Percentiles rank a stretch among this genome's conserved stretches.
These are phyloP conservation scores for Tephrocybe rancida DNA, from an alignment of 768 basidiomycete species.

Conservation along the genomic window DNA sequence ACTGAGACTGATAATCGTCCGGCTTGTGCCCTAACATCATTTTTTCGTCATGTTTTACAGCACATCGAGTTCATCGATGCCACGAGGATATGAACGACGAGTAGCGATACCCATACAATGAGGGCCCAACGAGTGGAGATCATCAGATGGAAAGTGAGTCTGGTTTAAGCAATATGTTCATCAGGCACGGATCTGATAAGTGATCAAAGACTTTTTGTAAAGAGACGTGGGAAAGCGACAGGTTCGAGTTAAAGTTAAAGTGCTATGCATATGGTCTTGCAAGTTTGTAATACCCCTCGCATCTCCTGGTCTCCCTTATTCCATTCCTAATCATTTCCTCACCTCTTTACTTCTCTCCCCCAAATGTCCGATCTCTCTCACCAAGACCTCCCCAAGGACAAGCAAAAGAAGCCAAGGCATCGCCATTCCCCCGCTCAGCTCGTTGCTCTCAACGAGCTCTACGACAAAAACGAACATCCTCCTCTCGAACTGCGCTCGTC, in stretches of 20 bases:
- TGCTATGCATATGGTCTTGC: constrained; percentile 23
- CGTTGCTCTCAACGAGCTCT: constrained; percentile 76
- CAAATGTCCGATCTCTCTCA: constrained; percentile 29
- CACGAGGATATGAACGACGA: not conserved
- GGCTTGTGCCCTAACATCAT: constrained; percentile 10
- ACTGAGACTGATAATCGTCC: constrained; percentile 16
- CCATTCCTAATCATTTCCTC: constrained; percentile 23
- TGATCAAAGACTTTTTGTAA: constrained; percentile 22
- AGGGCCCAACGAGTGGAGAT: not conserved
- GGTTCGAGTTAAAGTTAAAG: constrained; percentile 18
- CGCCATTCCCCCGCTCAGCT: constrained; percentile 75
- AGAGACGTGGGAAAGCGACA: constrained; percentile 28
- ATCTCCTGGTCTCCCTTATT: constrained; percentile 14
- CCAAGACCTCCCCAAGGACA: constrained; percentile 35
- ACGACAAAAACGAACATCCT: constrained; percentile 77
- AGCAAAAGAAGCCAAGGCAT: constrained; percentile 77
- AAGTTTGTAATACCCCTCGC: constrained; percentile 25
- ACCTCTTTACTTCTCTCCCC: constrained; percentile 27
- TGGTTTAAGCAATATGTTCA: not conserved
- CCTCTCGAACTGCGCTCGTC: constrained; percentile 65
- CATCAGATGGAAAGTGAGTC: too few species aligned
- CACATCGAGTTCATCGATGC: not conserved
- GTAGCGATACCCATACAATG: not conserved
- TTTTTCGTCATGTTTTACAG: constrained; percentile 5
- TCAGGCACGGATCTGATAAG: constrained; percentile 17